Conservation (phyloP, 306 rosid species). For the Acacia acuminata region DNA sequence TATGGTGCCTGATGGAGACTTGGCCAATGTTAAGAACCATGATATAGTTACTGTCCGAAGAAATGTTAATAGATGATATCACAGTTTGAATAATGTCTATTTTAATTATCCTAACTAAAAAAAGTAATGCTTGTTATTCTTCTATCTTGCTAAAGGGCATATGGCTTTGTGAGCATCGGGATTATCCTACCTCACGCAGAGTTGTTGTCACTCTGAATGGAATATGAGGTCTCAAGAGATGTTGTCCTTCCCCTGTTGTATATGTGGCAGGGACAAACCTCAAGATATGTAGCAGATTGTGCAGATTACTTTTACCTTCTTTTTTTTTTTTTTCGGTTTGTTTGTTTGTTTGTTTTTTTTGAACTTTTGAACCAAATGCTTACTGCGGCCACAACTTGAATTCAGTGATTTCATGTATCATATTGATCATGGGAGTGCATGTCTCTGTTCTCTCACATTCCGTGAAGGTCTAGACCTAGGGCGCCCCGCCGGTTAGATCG, state of each 20-base stretch:
- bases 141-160: conserved; percentile 66
- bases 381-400: neutral
- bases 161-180: conserved; percentile 92
- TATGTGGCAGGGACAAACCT: neutral
- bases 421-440: neutral
- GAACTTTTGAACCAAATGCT: neutral
- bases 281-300: conserved; percentile 13
- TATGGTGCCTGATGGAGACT: conserved; percentile 10
- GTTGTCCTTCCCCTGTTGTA: neutral
- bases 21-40: conserved; percentile 8
- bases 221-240: conserved; percentile 42
- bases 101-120: neutral
- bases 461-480: neutral
- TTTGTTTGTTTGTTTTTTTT: too few relatives aligned
- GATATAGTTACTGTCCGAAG: neutral
- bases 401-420: neutral
- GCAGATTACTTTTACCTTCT: neutral
- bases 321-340: too few relatives aligned
- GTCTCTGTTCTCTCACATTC: neutral
- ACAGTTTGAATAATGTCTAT: neutral
- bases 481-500: neutral
- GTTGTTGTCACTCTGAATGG: conserved; percentile 80
- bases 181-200: conserved; percentile 61
- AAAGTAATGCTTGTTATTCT: neutral
- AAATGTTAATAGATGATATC: neutral